phyloP scores from a whole-genome alignment of 768 basidiomycete species.

The Psilocybe azurescens region DNA sequence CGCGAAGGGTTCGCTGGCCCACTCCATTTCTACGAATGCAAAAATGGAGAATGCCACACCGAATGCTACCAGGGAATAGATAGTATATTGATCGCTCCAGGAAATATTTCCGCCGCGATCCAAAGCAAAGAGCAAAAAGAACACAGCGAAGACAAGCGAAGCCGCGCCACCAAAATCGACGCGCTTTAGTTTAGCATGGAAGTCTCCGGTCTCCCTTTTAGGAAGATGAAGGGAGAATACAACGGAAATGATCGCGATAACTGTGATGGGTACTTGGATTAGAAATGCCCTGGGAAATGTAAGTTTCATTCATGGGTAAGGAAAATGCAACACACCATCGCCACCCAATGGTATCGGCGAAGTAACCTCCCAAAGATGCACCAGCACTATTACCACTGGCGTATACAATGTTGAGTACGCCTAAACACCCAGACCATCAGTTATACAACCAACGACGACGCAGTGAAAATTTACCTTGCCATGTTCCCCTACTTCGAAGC shows the following conservation, averaged over 20 bases:
- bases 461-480: conserved; percentile 53
- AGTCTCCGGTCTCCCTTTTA: conserved; percentile 39
- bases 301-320: background rate
- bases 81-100: conserved; percentile 47
- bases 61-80: conserved; percentile 40
- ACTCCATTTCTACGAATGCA: conserved; percentile 48
- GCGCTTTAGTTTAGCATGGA: conserved; percentile 57
- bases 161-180: conserved; percentile 68
- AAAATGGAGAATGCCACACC: conserved; percentile 43
- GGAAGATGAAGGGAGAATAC: conserved; percentile 60
- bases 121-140: conserved; percentile 60
- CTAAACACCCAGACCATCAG: conserved; percentile 28
- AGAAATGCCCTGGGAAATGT: conserved; percentile 53
- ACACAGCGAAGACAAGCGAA: conserved; percentile 58
- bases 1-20: conserved; percentile 65
- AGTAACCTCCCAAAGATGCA: conserved; percentile 65
- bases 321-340: conserved; percentile 47
- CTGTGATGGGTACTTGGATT: conserved; percentile 60
- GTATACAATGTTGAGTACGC: conserved; percentile 64
- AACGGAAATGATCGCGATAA: conserved; percentile 60
- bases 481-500: conserved; percentile 66
- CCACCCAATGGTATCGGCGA: conserved; percentile 72
- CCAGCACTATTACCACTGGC: conserved; percentile 62
- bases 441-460: background rate
- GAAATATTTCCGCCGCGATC: conserved; percentile 58